Evolutionary conservation across 164 flowering plant genomes (phyloP).

Genomic region (Akebia trifoliata): DNA sequence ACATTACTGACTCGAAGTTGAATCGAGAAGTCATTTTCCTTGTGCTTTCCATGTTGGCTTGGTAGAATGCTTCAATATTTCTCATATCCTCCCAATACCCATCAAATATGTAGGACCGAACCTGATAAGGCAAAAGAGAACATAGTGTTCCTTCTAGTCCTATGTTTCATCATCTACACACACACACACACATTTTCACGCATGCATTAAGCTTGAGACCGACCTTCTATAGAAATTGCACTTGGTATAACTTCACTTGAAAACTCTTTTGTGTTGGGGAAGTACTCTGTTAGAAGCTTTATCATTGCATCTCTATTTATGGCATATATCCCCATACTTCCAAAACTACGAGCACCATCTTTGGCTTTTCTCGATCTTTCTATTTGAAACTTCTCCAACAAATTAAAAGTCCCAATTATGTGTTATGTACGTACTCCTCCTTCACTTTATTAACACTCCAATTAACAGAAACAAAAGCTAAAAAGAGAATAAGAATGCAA

Average conservation of each 20-base stretch:
- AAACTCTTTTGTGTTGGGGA: slow-evolving; percentile 61
- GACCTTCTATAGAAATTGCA: slow-evolving; percentile 66
- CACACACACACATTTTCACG: background rate
- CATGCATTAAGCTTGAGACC: background rate
- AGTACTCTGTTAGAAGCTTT: slow-evolving; percentile 46
- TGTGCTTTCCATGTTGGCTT: slow-evolving; percentile 66
- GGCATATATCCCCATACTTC: slow-evolving; percentile 72
- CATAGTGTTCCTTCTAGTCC: no score
- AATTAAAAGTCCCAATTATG: no score
- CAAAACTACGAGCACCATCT: slow-evolving; percentile 8
- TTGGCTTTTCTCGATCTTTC: slow-evolving; percentile 14
- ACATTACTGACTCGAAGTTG: slow-evolving; percentile 48
- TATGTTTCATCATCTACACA: no score
- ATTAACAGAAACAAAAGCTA: background rate
- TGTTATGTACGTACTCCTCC: no score
- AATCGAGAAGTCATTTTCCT: slow-evolving; percentile 36
- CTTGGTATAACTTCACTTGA: slow-evolving; percentile 62
- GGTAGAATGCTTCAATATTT: slow-evolving; percentile 65
- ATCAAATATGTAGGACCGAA: slow-evolving; percentile 47
- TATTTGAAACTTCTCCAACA: no score
- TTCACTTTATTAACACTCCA: slow-evolving; percentile 1
- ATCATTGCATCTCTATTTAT: slow-evolving; percentile 50
- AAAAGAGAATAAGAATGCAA: background rate
- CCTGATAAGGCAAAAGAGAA: no score
- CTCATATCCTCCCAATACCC: slow-evolving; percentile 85